phyloP scores from a whole-genome alignment of 441 rosid species.

The Gossypium trilobum region DNA sequence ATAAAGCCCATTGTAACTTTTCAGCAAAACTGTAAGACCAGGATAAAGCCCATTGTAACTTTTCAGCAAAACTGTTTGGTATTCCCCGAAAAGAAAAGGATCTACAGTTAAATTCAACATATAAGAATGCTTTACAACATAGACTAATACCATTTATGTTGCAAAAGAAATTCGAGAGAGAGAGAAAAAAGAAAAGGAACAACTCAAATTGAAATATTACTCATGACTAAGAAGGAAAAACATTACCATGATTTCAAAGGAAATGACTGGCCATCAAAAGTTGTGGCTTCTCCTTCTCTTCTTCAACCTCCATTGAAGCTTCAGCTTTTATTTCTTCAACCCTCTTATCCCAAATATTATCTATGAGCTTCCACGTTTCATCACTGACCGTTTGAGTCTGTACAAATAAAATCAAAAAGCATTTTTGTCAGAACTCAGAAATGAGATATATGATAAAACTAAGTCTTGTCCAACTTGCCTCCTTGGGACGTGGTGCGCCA shows the following conservation, averaged over 20 bases:
- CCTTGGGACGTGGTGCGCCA: slow-evolving; percentile 87
- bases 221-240: background rate
- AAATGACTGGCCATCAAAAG: slow-evolving; percentile 87
- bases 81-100: background rate
- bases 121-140: background rate
- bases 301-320: slow-evolving; percentile 55
- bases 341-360: slow-evolving; percentile 69
- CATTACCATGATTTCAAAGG: slow-evolving; percentile 30
- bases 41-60: background rate
- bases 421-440: slow-evolving; percentile 10
- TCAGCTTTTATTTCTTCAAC: slow-evolving; percentile 60
- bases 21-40: background rate
- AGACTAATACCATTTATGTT: background rate
- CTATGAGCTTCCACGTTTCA: slow-evolving; percentile 83
- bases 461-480: slow-evolving; percentile 33
- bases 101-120: background rate
- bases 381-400: slow-evolving; percentile 75
- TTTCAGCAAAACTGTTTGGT: background rate
- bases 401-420: slow-evolving; percentile 14
- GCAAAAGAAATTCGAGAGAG: background rate
- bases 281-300: slow-evolving; percentile 66
- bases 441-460: background rate
- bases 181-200: background rate
- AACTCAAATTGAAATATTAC: background rate
- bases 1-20: background rate